phyloP scores from a whole-genome alignment of 2,329 filamentous ascomycete species.

The Phyllosticta citrichinensis region DNA sequence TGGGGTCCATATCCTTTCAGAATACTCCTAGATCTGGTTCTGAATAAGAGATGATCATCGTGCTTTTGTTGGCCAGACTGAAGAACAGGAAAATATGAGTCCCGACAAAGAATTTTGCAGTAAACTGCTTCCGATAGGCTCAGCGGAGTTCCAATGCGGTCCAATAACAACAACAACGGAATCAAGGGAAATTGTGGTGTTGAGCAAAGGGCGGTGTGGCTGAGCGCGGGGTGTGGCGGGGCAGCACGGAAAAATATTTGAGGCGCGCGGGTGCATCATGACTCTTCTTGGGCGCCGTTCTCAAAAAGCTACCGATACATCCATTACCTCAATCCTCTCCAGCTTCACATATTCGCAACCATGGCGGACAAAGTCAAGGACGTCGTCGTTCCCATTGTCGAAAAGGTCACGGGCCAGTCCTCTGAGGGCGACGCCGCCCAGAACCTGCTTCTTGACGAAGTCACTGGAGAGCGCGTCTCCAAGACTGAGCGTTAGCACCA shows the following conservation, averaged over 20 bases:
- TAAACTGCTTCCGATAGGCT: not conserved
- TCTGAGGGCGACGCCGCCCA: conserved; percentile 20
- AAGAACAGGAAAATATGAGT: not conserved
- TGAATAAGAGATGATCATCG: not conserved
- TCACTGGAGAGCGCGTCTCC: conserved; percentile 72
- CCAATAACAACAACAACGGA: not conserved
- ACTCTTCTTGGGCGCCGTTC: conserved; percentile 7
- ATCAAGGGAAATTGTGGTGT: not conserved
- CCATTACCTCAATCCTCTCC: not conserved
- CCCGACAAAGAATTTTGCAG: not conserved
- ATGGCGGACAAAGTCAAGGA: conserved; percentile 40
- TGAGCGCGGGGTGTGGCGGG: conserved; percentile 2
- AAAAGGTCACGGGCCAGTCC: conserved; percentile 39
- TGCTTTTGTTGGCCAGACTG: not conserved
- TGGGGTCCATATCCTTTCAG: not conserved
- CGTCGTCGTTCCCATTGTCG: conserved; percentile 59
- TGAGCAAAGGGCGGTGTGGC: not conserved
- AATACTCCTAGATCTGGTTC: conserved; percentile 6
- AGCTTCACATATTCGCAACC: not conserved
- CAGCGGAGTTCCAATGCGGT: not conserved
- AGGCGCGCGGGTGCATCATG: not conserved
- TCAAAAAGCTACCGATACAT: conserved; percentile 3
- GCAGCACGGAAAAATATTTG: conserved; percentile 11
- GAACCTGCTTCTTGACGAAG: conserved; percentile 80
- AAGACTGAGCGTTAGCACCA: conserved; percentile 33